Conservation (phyloP, 1,139 yeast genomes). For the Hyphopichia wangnamkhiaoensis region DNA sequence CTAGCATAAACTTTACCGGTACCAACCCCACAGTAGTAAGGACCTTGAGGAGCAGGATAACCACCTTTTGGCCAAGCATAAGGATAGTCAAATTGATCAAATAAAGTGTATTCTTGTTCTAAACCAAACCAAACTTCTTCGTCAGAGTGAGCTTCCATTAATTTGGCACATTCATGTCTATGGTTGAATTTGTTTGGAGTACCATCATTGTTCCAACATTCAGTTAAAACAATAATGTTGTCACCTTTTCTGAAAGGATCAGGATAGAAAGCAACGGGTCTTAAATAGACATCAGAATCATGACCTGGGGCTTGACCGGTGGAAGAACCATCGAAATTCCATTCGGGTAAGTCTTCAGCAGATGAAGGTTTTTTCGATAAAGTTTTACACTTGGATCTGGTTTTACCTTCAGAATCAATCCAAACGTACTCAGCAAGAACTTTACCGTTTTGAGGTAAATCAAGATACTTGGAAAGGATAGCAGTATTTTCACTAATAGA, state of each 20-base stretch:
- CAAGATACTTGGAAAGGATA: slow-evolving; percentile 77
- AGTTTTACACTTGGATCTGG: slow-evolving; percentile 95
- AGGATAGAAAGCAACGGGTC: slow-evolving; percentile 91
- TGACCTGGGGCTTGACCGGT: slow-evolving; percentile 99
- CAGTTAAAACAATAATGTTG: slow-evolving; percentile 90
- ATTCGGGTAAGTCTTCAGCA: slow-evolving; percentile 90
- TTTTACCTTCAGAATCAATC: slow-evolving; percentile 91
- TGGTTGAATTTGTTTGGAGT: slow-evolving; percentile 98
- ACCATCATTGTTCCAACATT: slow-evolving; percentile 98
- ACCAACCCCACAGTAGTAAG: slow-evolving; percentile 99
- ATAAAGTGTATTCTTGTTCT: slow-evolving; percentile 97
- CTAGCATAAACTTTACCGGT: slow-evolving; percentile 97
- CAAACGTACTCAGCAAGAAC: slow-evolving; percentile 96
- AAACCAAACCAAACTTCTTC: slow-evolving; percentile 96
- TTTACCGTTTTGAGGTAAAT: slow-evolving; percentile 81
- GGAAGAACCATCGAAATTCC: slow-evolving; percentile 99
- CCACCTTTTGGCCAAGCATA: slow-evolving; percentile 99
- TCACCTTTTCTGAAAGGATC: slow-evolving; percentile 99
- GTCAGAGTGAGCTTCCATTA: slow-evolving; percentile 87
- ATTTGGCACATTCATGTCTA: slow-evolving; percentile 95
- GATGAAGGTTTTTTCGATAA: slow-evolving; percentile 65
- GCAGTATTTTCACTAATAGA: slow-evolving; percentile 68
- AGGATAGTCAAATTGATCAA: slow-evolving; percentile 85
- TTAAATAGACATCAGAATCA: slow-evolving; percentile 90
- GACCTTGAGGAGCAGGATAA: slow-evolving; percentile 99